phyloP scores from a whole-genome alignment of 371 early-diverging fungal species.

The Mucor indicus region DNA sequence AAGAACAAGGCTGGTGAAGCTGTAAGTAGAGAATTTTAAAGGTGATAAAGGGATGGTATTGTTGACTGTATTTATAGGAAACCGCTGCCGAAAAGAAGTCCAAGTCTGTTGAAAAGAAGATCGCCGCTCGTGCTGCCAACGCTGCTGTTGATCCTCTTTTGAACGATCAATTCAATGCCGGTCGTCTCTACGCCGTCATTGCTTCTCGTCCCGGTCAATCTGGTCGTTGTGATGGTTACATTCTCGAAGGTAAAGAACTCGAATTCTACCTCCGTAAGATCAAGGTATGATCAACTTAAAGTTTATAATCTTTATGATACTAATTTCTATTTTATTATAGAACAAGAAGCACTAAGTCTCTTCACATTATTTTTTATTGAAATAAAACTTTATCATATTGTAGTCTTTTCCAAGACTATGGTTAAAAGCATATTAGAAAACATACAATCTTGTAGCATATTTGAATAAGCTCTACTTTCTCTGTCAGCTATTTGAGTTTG shows the following conservation, averaged over 20 bases:
- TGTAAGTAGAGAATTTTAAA: too few relatives aligned
- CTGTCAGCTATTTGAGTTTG: too few relatives aligned
- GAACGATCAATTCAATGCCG: conserved; percentile 95
- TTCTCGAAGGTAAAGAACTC: conserved; percentile 99
- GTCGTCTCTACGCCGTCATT: conserved; percentile 94
- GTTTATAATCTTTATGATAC: too few relatives aligned
- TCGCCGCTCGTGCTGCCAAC: conserved; percentile 77
- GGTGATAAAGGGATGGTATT: too few relatives aligned
- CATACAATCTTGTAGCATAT: too few relatives aligned
- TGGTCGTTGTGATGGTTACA: conserved; percentile 98
- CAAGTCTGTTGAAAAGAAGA: conserved; percentile 87
- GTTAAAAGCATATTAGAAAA: too few relatives aligned
- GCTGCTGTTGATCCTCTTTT: conserved; percentile 87
- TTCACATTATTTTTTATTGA: neutral
- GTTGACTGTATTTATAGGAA: too few relatives aligned
- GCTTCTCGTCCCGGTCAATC: conserved; percentile 99
- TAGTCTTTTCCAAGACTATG: too few relatives aligned
- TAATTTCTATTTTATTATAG: conserved; percentile 8
- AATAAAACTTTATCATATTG: neutral
- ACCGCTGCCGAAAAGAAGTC: conserved; percentile 82
- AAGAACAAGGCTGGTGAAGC: conserved; percentile 78
- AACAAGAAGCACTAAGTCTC: conserved; percentile 27
- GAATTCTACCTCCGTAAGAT: conserved; percentile 95
- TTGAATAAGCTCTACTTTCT: too few relatives aligned
- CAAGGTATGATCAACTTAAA: conserved; percentile 49